Base-by-base conservation (phyloP, 2,329 filamentous ascomycete species). In the Sporothrix pallida region DNA sequence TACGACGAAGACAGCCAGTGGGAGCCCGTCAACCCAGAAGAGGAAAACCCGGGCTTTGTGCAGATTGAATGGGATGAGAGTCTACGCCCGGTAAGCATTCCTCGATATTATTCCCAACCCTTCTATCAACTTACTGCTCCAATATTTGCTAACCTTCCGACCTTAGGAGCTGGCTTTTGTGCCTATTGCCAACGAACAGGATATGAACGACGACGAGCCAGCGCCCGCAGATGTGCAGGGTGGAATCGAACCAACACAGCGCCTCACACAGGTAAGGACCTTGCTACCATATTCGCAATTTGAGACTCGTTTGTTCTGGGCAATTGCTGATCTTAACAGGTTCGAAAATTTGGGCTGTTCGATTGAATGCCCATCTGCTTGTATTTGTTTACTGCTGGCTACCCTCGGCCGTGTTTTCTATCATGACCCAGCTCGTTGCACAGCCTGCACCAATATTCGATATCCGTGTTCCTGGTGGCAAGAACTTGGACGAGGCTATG, bases 351-450 rank as follows among this genome's bases (percentile, higher is more conserved):
- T 73, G 79, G 81, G 4, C 76, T 83, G 2, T 82, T 82, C 48
- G 75, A 76, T 52, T 77, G 48, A 75, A 20, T 17, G 3, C 3
- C 23, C 10, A 12, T 23, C 12, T 5, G 17, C 23, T 37, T 5
- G 37, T 7, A 4, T 9, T n/a, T 37, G 6, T 13, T 17, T 58
- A 37, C 54, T 58, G 48, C 46, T 42, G 20, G 4, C 42, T 42
- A 48, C 62, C 68, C 20, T 37, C 69, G 10, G 68, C 20, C 0
- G 17, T 42, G 12, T 73, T 26, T 48, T 70, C 72, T 60, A 77
- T 71, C 9, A 77, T 46, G 72, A 97, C 85, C 91, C 94, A 97
- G 80, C 91, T 97, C 20, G 95, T 97, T 62, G 95, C 95, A 83
- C 94, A 97, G 1, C 95, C 95, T n/a, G 93, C 94, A 31, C 91